These are phyloP conservation scores for Coemansia sp. DNA, from an alignment of 192 early-diverging fungal species.

Conservation along the genomic window DNA sequence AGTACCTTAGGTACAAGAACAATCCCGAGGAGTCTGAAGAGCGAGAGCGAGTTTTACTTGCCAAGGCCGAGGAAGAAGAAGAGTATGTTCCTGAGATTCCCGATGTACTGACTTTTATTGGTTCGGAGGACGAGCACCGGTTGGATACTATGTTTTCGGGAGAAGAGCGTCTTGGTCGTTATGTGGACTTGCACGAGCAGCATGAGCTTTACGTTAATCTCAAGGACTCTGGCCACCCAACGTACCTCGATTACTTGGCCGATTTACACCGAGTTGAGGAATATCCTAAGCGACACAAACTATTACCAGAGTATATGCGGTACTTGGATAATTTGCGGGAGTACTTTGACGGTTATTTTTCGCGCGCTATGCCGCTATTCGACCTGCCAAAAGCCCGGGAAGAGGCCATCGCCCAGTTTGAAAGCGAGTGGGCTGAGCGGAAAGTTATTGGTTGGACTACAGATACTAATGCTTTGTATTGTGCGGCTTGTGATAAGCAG, in stretches of 20 bases:
- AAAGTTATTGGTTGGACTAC: slow-evolving; percentile 61
- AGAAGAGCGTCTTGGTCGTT: slow-evolving; percentile 84
- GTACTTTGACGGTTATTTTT: slow-evolving; percentile 79
- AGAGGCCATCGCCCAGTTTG: slow-evolving; percentile 60
- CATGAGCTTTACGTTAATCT: slow-evolving; percentile 87
- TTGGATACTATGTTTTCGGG: slow-evolving; percentile 91
- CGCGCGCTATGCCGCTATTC: slow-evolving; percentile 74
- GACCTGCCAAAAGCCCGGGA: slow-evolving; percentile 63
- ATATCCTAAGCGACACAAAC: slow-evolving; percentile 16
- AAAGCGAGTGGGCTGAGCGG: slow-evolving; percentile 63
- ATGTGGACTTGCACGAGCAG: slow-evolving; percentile 83
- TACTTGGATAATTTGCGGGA: slow-evolving; percentile 58
- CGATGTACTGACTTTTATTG: slow-evolving; percentile 32
- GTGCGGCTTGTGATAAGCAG: slow-evolving; percentile 75
- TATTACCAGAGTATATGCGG: slow-evolving; percentile 6
- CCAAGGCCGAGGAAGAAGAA: slow-evolving; percentile 20
- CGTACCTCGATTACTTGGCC: slow-evolving; percentile 65
- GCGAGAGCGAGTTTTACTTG: slow-evolving; percentile 43
- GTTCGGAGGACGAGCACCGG: slow-evolving; percentile 44
- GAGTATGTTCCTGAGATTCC: background rate
- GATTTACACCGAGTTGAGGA: slow-evolving; percentile 43
- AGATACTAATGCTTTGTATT: slow-evolving; percentile 59
- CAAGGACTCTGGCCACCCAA: slow-evolving; percentile 41
- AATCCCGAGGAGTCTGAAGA: slow-evolving; percentile 56
- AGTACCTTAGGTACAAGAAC: slow-evolving; percentile 62